Evolutionary conservation across 768 basidiomycete species (phyloP).

Genomic region (Rhodotorula kratochvilovae): DNA sequence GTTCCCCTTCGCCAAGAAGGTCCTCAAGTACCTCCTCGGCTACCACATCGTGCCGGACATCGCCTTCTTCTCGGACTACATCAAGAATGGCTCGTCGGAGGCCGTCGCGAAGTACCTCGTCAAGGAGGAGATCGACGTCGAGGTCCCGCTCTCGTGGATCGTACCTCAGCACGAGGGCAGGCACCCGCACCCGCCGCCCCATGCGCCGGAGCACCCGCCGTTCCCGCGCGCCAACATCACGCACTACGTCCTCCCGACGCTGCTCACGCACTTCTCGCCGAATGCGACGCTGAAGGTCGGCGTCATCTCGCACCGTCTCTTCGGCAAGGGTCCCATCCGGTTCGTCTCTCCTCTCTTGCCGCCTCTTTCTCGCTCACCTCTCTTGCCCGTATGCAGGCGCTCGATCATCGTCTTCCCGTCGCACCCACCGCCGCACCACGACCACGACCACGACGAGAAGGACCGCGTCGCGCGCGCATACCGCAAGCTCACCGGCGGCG

Average conservation of each 20-base stretch:
- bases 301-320: conserved; percentile 33
- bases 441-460: conserved; percentile 1
- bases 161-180: background rate
- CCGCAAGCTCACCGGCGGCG: background rate
- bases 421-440: background rate
- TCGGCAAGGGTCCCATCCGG: conserved; percentile 37
- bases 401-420: conserved; percentile 33
- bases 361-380: background rate
- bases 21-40: conserved; percentile 46
- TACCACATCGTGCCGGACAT: conserved; percentile 50
- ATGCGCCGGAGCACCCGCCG: conserved; percentile 8
- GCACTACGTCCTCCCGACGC: conserved; percentile 40
- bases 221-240: conserved; percentile 35
- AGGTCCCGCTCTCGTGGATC: conserved; percentile 9
- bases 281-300: conserved; percentile 38
- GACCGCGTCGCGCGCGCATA: background rate
- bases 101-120: background rate
- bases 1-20: conserved; percentile 32
- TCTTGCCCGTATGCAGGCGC: background rate
- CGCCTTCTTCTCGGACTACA: conserved; percentile 47
- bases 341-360: background rate
- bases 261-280: conserved; percentile 28
- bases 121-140: conserved; percentile 14
- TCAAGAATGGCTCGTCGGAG: conserved; percentile 41
- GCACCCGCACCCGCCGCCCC: conserved; percentile 8